phyloP scores from a whole-genome alignment of 1,284 basidiomycete genomes.

The Puccinia hordei region DNA sequence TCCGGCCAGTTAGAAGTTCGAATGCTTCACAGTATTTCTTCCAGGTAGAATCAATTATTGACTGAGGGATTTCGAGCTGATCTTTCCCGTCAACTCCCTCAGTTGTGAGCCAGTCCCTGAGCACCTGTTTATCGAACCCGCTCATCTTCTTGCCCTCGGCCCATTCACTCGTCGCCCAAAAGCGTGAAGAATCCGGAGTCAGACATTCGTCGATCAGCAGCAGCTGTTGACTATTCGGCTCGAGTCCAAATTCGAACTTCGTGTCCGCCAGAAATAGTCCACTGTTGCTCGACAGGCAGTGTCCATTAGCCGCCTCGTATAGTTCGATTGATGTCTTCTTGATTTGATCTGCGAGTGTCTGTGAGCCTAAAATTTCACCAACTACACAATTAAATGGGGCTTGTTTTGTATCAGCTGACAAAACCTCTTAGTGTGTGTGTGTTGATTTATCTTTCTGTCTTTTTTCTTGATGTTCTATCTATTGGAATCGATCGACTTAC shows the following conservation, averaged over 20 bases:
- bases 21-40: constrained; percentile 77
- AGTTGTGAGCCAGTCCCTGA: constrained; percentile 79
- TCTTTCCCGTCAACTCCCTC: constrained; percentile 56
- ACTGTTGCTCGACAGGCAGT: constrained; percentile 68
- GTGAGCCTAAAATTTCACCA: constrained; percentile 61
- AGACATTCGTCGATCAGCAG: constrained; percentile 96
- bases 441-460: not conserved
- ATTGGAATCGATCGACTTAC: constrained; percentile 61
- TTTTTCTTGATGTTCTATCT: not conserved
- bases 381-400: constrained; percentile 51
- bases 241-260: constrained; percentile 83
- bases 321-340: constrained; percentile 68
- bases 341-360: constrained; percentile 63
- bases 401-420: not conserved
- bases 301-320: constrained; percentile 75
- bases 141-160: constrained; percentile 74
- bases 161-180: constrained; percentile 84
- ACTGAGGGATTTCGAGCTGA: constrained; percentile 65
- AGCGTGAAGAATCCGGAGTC: constrained; percentile 94
- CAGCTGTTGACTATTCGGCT: constrained; percentile 62
- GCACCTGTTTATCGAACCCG: constrained; percentile 96
- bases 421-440: too few relatives aligned
- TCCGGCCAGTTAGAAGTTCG: constrained; percentile 71
- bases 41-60: constrained; percentile 74
- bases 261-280: constrained; percentile 91